Percentiles rank a stretch among this genome's conserved stretches.
These are phyloP conservation scores for barrel medic (Medicago truncatula) DNA, from an alignment of 306 rosid species.

Conservation along the genomic window MtrunA17r5.0-ANR NC_053046.1:28469501-28470000, in stretches of 20 bases:
- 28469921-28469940: not conserved
- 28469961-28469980: not conserved
- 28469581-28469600: not conserved
- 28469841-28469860: not conserved
- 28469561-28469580: not conserved
- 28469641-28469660: not conserved
- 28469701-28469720: not conserved
- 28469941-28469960: not conserved
- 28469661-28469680: not conserved
- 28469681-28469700: not conserved
- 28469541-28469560: not conserved
- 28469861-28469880: not conserved
- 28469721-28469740: not conserved
- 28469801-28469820: not conserved
- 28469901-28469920: not conserved
- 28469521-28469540: not conserved
- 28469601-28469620: not conserved
- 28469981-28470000: not conserved
- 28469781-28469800: too few relatives aligned
- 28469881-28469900: not conserved
- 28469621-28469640: not conserved
- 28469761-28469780: not conserved
- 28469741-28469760: not conserved
- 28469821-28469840: not conserved
- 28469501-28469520: not conserved